Evolutionary conservation across 208 protist genomes (phyloP).

Genomic region (Acanthamoeba quina): DNA sequence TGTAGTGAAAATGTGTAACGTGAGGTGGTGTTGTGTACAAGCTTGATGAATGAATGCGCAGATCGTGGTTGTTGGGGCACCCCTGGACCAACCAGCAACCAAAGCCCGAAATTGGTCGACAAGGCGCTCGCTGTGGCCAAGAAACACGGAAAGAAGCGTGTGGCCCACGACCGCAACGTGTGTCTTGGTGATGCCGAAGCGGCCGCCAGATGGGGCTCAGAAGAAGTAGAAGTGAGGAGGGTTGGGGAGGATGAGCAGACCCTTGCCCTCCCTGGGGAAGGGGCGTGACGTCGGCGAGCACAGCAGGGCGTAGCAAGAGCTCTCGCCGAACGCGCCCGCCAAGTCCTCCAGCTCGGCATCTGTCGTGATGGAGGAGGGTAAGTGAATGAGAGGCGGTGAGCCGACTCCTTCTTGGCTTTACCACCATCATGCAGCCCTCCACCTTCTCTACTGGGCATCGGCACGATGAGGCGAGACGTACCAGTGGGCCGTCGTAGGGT

Average conservation of each 20-base stretch:
- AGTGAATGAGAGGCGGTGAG: not conserved
- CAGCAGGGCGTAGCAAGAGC: not conserved
- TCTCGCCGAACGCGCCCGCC: not conserved
- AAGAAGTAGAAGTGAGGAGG: constrained; percentile 1
- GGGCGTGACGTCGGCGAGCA: not conserved
- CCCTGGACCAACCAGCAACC: not conserved
- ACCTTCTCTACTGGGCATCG: not conserved
- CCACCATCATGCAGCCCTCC: not conserved
- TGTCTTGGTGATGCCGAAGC: no score
- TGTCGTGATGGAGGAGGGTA: not conserved
- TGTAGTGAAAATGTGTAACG: not conserved
- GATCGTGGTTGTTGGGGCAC: not conserved
- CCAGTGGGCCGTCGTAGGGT: not conserved
- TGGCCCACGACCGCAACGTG: no score
- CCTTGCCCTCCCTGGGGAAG: not conserved
- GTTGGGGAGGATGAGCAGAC: not conserved
- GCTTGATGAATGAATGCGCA: not conserved
- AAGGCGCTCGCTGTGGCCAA: not conserved
- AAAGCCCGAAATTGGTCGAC: constrained; percentile 12
- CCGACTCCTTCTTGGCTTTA: not conserved
- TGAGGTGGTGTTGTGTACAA: not conserved
- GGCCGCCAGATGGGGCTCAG: not conserved
- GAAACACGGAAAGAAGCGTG: not conserved
- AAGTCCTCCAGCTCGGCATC: not conserved
- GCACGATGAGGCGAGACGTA: not conserved